Evolutionary conservation across 2,329 filamentous ascomycete species (phyloP), one percentile per base, ranked within the genome.

Genomic region (Helotiales sp.): DNA sequence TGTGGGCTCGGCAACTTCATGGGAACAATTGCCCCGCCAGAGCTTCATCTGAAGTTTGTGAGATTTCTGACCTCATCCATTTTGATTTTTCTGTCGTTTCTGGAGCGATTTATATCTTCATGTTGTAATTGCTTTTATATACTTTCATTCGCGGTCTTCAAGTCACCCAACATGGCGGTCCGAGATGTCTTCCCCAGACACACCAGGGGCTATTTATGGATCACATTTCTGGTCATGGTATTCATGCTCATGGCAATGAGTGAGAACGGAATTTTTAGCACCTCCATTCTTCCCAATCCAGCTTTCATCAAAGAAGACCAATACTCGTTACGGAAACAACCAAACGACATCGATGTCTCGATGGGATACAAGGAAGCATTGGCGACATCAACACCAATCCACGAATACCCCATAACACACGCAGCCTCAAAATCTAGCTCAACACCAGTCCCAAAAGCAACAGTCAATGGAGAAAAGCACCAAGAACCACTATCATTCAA

Each of bases 181-280:
- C 49, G 51, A 19, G 30, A 34, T 50, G 31, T 54, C 2, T 29
- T 60, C 12, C 60, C 60, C 17, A 49, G 58, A 22, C 58, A 62
- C 31, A 54, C 59, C 13, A 62, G 49, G 29, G 58, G 60, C 5
- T 62, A 62, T 27, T 22, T 62, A 48, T 62, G 60, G 60, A 60
- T 62, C 22, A 33, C 51, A 5, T 62, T 62, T 25, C 52, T 62
- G 10, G 58, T 54, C 4, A 48, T 36, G 29, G 6, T 58, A 12
- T 62, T 62, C 30, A 24, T 62, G 33, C 29, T 62, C 13, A 58
- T 62, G 60, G 58, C 40, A 8, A n/a, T 62, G 55, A 62, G 47
- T 9, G 60, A 62, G 38, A 62, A 58, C 30, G 29, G 42, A 3
- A 12, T 56, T 17, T 19, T 61, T 8, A 9, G 15, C n/a, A 27